Base-by-base conservation (phyloP, 2,329 filamentous ascomycete genomes). In the Aspergillus tanneri region DNA sequence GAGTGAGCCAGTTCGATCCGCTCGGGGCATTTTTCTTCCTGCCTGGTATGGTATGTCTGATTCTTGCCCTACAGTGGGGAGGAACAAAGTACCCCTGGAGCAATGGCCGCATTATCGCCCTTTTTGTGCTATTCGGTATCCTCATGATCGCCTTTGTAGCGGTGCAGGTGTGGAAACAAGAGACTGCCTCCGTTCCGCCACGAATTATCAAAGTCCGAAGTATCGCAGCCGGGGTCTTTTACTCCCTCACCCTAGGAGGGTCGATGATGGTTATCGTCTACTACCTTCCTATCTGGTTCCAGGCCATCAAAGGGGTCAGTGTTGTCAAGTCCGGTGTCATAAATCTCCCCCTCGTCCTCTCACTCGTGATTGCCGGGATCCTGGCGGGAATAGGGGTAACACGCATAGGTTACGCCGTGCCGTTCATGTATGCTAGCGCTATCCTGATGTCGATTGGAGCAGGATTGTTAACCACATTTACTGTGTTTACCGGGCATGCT, bases 1-100 rank as follows among this genome's bases (percentile, higher is more conserved):
- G 42, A 62, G 34, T 68, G 10, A 23, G 42, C 7, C 55, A 60
- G 41, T 59, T 84, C 39, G 82, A 85, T 49, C 80, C 80, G 0
- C 60, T 84, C 1, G 82, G 83, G 21, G 83, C 80, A 6, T 60
- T 79, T 12, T 75, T 84, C 63, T 80, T 86, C 54, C 65, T 86
- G 11, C 82, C 83, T 0, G 75, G 76, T 25, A 74, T 84, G 32
- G 72, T 84, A 11, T 82, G 75, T 52, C 10, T 30, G 11, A 5
- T 30, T 30, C 27, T n/a, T 30, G 27, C 5, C 4, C 70, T 87
- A 24, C 79, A 86, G 57, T 86, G 82, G 82, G 56, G 56, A 5
- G 56, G 55, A 1, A 40, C 39, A 2, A 45, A 25, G 14, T 54
- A 53, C 9, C 4, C 40, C 2, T 71, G 66, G 68, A 57, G 42